Conservation (phyloP, 352 stramenopile genomes). For the Stramenopiles sp. region DNA sequence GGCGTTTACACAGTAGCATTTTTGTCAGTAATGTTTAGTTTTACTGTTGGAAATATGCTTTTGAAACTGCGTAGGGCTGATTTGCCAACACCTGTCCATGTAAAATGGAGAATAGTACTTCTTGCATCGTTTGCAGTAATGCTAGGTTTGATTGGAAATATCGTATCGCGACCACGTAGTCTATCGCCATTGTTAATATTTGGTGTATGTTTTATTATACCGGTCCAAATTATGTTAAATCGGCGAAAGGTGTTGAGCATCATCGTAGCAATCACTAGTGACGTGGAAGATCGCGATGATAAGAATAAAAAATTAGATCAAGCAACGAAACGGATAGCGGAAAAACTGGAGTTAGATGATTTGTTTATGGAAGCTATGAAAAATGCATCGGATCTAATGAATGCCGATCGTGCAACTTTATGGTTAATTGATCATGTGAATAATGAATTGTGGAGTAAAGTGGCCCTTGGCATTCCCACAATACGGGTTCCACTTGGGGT, state of each 20-base stretch:
- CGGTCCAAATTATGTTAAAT: not conserved
- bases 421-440: constrained; percentile 71
- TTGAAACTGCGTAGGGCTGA: not conserved
- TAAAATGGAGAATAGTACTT: not conserved
- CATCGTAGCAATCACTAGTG: not conserved
- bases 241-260: not conserved
- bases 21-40: not conserved
- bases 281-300: not conserved
- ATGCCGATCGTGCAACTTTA: constrained; percentile 59
- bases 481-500: constrained; percentile 26
- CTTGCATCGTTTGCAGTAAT: not conserved
- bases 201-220: not conserved
- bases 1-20: not conserved
- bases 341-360: not conserved
- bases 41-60: not conserved
- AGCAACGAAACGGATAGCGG: not conserved
- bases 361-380: not conserved
- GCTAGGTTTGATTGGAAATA: not conserved
- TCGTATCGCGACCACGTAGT: not conserved
- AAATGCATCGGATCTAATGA: constrained; percentile 22
- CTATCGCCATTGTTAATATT: not conserved
- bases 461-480: constrained; percentile 38
- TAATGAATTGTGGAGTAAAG: constrained; percentile 54
- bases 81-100: not conserved
- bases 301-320: not conserved